Evolutionary conservation across 306 rosid genomes (phyloP).

Genomic region (Castanopsis chinensis): DNA sequence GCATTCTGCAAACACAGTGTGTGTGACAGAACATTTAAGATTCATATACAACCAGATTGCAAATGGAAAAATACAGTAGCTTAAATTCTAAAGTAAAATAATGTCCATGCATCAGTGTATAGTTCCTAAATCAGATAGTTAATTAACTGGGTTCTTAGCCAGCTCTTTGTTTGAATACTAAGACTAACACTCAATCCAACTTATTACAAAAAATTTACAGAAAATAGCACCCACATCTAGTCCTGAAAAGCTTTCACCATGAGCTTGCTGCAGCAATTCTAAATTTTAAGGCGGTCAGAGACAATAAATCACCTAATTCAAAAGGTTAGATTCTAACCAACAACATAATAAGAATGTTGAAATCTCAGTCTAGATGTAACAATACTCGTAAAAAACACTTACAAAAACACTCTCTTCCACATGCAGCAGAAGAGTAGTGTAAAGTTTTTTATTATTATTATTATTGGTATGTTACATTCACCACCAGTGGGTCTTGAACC

Average conservation of each 20-base stretch:
- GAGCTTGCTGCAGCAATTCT: background rate
- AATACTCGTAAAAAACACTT: background rate
- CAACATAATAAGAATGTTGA: background rate
- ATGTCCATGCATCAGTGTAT: conserved; percentile 3
- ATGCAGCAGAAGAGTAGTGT: background rate
- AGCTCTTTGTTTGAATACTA: background rate
- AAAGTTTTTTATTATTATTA: too few relatives aligned
- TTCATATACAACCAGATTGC: background rate
- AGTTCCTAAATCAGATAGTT: background rate
- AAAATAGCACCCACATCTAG: background rate
- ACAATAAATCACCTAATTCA: background rate
- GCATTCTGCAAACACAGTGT: conserved; percentile 51
- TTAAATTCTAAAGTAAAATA: background rate
- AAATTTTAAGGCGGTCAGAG: background rate
- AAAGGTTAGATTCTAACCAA: background rate
- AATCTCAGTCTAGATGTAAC: background rate
- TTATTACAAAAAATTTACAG: background rate
- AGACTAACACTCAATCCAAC: background rate
- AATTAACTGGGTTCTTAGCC: background rate
- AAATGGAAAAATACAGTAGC: background rate
- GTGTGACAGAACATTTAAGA: conserved; percentile 20
- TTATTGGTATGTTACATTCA: too few relatives aligned
- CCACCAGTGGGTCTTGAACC: too few relatives aligned
- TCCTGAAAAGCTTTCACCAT: background rate
- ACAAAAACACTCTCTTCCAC: background rate